Evolutionary conservation across 2,329 filamentous ascomycete species (phyloP).

Genomic region (Neophaeococcomyces aloes): DNA sequence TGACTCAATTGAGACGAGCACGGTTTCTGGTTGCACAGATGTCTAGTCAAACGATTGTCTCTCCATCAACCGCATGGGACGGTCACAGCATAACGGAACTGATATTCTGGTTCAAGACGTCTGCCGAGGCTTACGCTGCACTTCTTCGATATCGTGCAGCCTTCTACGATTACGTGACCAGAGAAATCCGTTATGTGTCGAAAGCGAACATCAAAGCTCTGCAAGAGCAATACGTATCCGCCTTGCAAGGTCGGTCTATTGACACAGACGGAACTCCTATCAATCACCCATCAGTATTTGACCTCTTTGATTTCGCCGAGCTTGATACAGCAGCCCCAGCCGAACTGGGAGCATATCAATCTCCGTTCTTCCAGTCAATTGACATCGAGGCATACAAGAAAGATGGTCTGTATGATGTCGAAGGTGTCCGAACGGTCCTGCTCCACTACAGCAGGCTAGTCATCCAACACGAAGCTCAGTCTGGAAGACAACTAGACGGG

Average conservation of each 20-base stretch:
- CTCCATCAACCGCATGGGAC: slow-evolving; percentile 63
- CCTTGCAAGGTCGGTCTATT: slow-evolving; percentile 64
- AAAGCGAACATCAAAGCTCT: slow-evolving; percentile 59
- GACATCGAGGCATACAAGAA: slow-evolving; percentile 57
- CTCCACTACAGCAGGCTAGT: slow-evolving; percentile 49
- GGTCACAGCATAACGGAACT: slow-evolving; percentile 49
- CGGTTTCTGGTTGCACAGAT: slow-evolving; percentile 73
- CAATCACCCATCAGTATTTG: slow-evolving; percentile 68
- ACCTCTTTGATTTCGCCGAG: slow-evolving; percentile 85
- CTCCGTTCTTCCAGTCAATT: slow-evolving; percentile 54
- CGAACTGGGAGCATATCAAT: slow-evolving; percentile 39
- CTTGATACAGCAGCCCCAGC: slow-evolving; percentile 39
- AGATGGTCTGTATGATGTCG: slow-evolving; percentile 54
- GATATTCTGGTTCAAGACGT: slow-evolving; percentile 58
- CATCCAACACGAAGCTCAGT: slow-evolving; percentile 25
- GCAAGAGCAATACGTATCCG: slow-evolving; percentile 53
- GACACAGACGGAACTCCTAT: slow-evolving; percentile 56
- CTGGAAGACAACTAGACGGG: slow-evolving; percentile 28
- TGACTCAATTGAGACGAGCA: slow-evolving; percentile 67
- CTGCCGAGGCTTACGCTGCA: slow-evolving; percentile 60
- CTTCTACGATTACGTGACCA: slow-evolving; percentile 72
- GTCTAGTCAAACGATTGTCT: slow-evolving; percentile 59
- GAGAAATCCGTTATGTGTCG: slow-evolving; percentile 70
- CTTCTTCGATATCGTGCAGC: slow-evolving; percentile 69
- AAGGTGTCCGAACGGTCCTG: slow-evolving; percentile 41